phyloP scores from a whole-genome alignment of 768 basidiomycete species.

The Amanita pseudoporphyria region DNA sequence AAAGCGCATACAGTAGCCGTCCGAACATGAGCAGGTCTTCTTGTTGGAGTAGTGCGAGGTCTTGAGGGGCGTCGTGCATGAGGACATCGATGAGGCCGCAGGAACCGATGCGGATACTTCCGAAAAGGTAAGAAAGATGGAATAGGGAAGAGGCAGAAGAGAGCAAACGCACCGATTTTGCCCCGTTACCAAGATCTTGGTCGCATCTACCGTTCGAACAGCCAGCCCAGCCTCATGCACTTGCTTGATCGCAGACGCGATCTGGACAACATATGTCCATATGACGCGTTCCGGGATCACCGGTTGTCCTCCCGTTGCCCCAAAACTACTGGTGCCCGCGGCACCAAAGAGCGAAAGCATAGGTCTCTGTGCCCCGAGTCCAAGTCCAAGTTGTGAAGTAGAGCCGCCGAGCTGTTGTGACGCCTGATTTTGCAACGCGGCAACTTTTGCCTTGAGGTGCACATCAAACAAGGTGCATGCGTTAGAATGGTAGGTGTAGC shows the following conservation, averaged over 20 bases:
- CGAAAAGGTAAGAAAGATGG: background rate
- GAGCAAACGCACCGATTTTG: slow-evolving; percentile 59
- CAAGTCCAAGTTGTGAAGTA: background rate
- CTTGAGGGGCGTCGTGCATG: slow-evolving; percentile 59
- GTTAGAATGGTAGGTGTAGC: slow-evolving; percentile 82
- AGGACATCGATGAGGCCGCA: slow-evolving; percentile 86
- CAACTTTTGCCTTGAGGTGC: slow-evolving; percentile 54
- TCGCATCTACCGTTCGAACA: slow-evolving; percentile 72
- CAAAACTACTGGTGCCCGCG: background rate
- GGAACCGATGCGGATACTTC: slow-evolving; percentile 72
- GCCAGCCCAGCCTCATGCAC: slow-evolving; percentile 79
- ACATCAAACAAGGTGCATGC: slow-evolving; percentile 74
- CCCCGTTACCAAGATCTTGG: slow-evolving; percentile 82
- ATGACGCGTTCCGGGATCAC: slow-evolving; percentile 69
- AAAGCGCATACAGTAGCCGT: slow-evolving; percentile 69
- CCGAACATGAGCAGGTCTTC: slow-evolving; percentile 88
- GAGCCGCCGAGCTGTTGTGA: slow-evolving; percentile 10
- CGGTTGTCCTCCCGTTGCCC: slow-evolving; percentile 9
- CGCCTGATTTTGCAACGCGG: slow-evolving; percentile 16
- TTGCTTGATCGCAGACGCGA: slow-evolving; percentile 77
- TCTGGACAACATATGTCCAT: slow-evolving; percentile 91
- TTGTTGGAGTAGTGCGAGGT: slow-evolving; percentile 57
- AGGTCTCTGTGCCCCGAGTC: background rate
- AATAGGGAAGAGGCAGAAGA: background rate
- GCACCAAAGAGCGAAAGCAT: background rate